Conservation (phyloP, 352 stramenopile genomes). For the Phytophthora pisi region DNA sequence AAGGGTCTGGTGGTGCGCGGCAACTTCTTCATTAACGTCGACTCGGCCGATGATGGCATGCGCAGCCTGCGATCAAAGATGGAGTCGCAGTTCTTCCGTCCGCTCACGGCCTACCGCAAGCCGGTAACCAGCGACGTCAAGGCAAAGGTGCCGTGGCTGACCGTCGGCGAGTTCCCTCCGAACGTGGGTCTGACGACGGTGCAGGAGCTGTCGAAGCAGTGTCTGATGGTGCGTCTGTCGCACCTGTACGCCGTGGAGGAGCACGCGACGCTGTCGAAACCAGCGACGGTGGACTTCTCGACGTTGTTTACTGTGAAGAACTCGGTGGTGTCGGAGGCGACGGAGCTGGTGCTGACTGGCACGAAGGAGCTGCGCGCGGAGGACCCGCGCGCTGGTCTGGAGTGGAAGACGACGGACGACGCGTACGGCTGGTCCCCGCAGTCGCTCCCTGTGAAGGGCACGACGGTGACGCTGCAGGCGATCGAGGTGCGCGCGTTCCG, state of each 20-base stretch:
- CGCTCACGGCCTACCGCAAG: constrained; percentile 64
- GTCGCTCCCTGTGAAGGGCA: constrained; percentile 57
- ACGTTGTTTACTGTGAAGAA: constrained; percentile 61
- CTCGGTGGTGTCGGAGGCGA: constrained; percentile 62
- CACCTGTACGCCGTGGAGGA: constrained; percentile 94
- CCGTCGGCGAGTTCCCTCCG: constrained; percentile 74
- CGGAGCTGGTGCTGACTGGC: constrained; percentile 91
- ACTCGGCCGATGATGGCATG: constrained; percentile 59
- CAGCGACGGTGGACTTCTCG: constrained; percentile 74
- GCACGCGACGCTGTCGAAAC: constrained; percentile 77
- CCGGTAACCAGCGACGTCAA: constrained; percentile 27
- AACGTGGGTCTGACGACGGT: constrained; percentile 96
- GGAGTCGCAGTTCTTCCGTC: constrained; percentile 72
- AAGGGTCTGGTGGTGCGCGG: constrained; percentile 74
- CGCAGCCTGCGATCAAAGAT: constrained; percentile 63
- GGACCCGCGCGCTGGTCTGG: constrained; percentile 22
- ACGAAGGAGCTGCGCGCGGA: constrained; percentile 60
- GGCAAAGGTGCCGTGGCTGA: constrained; percentile 72
- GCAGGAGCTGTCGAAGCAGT: constrained; percentile 72
- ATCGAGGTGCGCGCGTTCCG: constrained; percentile 96
- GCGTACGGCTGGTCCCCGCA: constrained; percentile 29
- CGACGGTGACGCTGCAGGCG: constrained; percentile 75
- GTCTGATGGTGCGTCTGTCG: constrained; percentile 91
- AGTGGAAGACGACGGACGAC: constrained; percentile 53
- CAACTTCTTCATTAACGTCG: constrained; percentile 75